phyloP scores from a whole-genome alignment of 129 eudicot species.

The Lactuca saligna region DNA sequence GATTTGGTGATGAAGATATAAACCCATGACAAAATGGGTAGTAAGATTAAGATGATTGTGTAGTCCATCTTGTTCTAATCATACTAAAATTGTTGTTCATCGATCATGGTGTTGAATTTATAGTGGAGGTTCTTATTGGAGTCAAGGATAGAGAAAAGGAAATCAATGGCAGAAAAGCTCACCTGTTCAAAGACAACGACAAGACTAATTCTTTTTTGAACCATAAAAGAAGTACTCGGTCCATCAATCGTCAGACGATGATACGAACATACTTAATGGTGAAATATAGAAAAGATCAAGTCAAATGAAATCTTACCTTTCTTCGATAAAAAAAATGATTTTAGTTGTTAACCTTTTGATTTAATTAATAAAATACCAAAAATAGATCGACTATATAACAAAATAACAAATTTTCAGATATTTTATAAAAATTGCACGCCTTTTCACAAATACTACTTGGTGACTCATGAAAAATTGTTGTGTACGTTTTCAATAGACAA shows the following conservation, averaged over 20 bases:
- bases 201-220: background rate
- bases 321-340: background rate
- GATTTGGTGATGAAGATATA: background rate
- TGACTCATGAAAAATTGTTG: too few relatives aligned
- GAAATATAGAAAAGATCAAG: background rate
- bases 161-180: background rate
- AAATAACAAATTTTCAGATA: too few relatives aligned
- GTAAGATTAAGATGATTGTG: conserved; percentile 8
- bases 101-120: background rate
- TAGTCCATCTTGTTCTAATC: background rate
- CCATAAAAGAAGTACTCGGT: background rate
- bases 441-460: too few relatives aligned
- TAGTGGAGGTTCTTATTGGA: background rate
- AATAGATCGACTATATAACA: too few relatives aligned
- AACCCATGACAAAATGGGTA: background rate
- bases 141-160: background rate
- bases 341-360: background rate
- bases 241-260: background rate
- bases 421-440: too few relatives aligned
- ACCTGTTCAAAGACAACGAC: background rate
- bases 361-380: background rate
- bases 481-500: too few relatives aligned
- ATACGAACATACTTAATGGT: background rate
- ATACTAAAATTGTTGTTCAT: background rate
- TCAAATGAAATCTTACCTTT: background rate